These are phyloP conservation scores for Phytophthora capsici DNA, from an alignment of 352 stramenopile species.

Conservation along the genomic window DNA sequence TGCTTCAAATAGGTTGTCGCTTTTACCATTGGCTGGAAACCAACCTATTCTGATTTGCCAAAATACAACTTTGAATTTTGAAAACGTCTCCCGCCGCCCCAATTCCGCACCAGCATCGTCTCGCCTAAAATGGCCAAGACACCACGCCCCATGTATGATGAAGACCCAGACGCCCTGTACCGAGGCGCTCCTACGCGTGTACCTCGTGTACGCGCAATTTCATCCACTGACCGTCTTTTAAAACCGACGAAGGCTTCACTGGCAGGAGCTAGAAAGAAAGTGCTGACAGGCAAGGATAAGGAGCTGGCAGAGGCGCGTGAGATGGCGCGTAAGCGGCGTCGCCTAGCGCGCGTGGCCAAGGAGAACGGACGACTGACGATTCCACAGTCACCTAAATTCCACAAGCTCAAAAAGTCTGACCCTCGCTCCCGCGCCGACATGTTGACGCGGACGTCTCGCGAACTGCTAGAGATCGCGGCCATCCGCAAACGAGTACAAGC, in stretches of 20 bases:
- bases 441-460: slow-evolving; percentile 75
- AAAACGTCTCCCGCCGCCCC: slow-evolving; percentile 19
- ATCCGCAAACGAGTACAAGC: slow-evolving; percentile 63
- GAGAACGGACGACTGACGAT: slow-evolving; percentile 70
- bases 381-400: slow-evolving; percentile 74
- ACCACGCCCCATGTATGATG: slow-evolving; percentile 31
- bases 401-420: slow-evolving; percentile 40
- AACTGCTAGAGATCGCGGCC: slow-evolving; percentile 75
- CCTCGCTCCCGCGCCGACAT: slow-evolving; percentile 41
- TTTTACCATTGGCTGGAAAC: neutral
- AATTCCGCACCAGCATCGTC: neutral
- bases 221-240: slow-evolving; percentile 64
- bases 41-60: slow-evolving; percentile 18
- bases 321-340: slow-evolving; percentile 40
- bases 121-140: slow-evolving; percentile 22
- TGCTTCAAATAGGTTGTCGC: slow-evolving; percentile 17
- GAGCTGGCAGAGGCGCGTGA: slow-evolving; percentile 41
- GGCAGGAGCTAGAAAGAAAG: slow-evolving; percentile 48
- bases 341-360: slow-evolving; percentile 49
- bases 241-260: slow-evolving; percentile 65
- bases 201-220: slow-evolving; percentile 60
- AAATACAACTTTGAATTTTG: slow-evolving; percentile 29
- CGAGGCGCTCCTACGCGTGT: slow-evolving; percentile 51
- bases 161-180: slow-evolving; percentile 59
- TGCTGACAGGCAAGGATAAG: slow-evolving; percentile 53